Conservation (phyloP, 2,329 filamentous ascomycete genomes). For the Hymenoscyphus occultus region DNA sequence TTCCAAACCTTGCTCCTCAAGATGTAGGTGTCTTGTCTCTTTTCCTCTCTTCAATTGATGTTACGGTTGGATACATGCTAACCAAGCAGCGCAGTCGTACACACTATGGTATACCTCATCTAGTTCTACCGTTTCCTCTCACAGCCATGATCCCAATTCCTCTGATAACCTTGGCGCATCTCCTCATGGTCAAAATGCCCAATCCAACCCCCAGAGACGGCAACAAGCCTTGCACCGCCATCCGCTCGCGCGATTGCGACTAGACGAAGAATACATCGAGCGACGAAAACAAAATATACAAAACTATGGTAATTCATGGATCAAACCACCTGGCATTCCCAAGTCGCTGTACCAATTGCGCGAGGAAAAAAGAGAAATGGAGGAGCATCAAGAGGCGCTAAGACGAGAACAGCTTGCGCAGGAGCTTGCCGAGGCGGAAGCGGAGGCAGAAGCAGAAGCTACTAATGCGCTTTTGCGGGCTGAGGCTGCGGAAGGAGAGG, state of each 20-base stretch:
- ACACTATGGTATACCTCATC: slow-evolving; percentile 71
- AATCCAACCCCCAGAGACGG: slow-evolving; percentile 36
- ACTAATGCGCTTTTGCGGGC: slow-evolving; percentile 40
- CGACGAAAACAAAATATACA: slow-evolving; percentile 77
- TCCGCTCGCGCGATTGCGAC: slow-evolving; percentile 64
- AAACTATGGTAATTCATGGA: slow-evolving; percentile 86
- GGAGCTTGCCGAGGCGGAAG: slow-evolving; percentile 70
- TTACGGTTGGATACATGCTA: slow-evolving; percentile 17
- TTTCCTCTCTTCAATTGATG: neutral
- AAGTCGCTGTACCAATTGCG: slow-evolving; percentile 90
- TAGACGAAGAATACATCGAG: slow-evolving; percentile 75
- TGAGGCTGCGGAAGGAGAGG: slow-evolving; percentile 27
- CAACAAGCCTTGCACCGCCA: slow-evolving; percentile 53
- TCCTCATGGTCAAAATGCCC: slow-evolving; percentile 24
- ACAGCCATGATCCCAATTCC: slow-evolving; percentile 34
- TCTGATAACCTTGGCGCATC: slow-evolving; percentile 24
- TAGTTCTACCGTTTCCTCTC: slow-evolving; percentile 41
- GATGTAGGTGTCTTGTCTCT: slow-evolving; percentile 52
- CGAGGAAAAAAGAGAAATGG: slow-evolving; percentile 84
- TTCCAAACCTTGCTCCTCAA: slow-evolving; percentile 66
- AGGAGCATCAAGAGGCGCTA: slow-evolving; percentile 77
- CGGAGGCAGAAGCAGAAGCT: slow-evolving; percentile 38
- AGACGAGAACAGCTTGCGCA: slow-evolving; percentile 67
- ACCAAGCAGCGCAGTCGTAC: slow-evolving; percentile 55
- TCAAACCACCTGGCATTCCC: slow-evolving; percentile 79